Evolutionary conservation across 176 grass and related monocot genomes (phyloP).

Genomic region (Eragrostis nindensis): DNA sequence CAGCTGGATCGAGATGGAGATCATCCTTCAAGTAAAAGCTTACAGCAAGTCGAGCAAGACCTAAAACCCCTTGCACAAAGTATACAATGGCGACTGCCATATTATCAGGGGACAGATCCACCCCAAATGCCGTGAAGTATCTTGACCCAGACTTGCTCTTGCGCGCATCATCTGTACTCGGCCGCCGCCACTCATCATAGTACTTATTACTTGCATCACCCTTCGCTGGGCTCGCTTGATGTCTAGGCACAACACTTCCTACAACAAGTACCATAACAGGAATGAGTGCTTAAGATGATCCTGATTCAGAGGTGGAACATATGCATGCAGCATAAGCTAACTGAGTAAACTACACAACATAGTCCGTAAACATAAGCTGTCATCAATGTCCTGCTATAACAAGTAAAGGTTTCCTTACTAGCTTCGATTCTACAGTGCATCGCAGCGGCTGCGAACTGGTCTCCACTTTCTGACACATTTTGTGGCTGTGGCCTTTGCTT

Average conservation of each 20-base stretch:
- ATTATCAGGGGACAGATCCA: constrained; percentile 91
- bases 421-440: neutral
- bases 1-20: constrained; percentile 96
- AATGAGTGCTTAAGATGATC: constrained; percentile 20
- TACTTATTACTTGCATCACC: constrained; percentile 40
- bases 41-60: constrained; percentile 94
- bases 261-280: constrained; percentile 20
- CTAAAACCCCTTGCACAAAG: constrained; percentile 99
- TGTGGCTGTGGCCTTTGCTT: neutral
- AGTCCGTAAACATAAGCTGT: neutral
- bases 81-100: constrained; percentile 97
- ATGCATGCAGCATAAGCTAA: neutral
- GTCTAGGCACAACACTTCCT: constrained; percentile 53
- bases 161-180: constrained; percentile 48
- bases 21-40: constrained; percentile 97
- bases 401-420: neutral
- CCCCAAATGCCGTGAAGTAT: constrained; percentile 76
- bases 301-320: neutral
- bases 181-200: constrained; percentile 26
- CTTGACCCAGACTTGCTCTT: constrained; percentile 53
- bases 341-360: neutral
- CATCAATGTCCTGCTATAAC: neutral
- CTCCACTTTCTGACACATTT: neutral
- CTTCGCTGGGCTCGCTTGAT: constrained; percentile 43
- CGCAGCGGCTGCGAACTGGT: neutral